phyloP scores from a whole-genome alignment of 768 basidiomycete species.

The Pleurotus cornucopiae region DNA sequence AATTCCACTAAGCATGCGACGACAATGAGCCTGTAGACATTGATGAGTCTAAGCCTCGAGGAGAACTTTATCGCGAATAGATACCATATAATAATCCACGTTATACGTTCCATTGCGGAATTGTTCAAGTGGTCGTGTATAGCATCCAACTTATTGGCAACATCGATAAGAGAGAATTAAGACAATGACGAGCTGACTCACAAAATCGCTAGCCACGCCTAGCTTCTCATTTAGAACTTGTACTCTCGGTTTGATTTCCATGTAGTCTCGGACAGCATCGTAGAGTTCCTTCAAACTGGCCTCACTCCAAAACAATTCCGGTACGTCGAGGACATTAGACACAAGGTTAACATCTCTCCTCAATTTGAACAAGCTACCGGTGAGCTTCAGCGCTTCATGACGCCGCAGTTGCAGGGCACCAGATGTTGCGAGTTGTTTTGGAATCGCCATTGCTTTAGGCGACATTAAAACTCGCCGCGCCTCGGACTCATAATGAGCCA shows the following conservation, averaged over 20 bases:
- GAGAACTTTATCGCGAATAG: slow-evolving; percentile 10
- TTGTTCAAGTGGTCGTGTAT: slow-evolving; percentile 94
- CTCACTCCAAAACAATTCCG: slow-evolving; percentile 93
- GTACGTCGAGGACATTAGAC: slow-evolving; percentile 86
- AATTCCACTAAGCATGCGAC: slow-evolving; percentile 86
- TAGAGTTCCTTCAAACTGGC: slow-evolving; percentile 87
- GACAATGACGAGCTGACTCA: slow-evolving; percentile 32
- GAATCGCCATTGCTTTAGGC: slow-evolving; percentile 74
- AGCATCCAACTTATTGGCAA: slow-evolving; percentile 63
- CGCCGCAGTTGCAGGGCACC: slow-evolving; percentile 75
- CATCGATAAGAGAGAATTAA: background rate
- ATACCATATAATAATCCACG: slow-evolving; percentile 49
- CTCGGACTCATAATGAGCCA: slow-evolving; percentile 81
- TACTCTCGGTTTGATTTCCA: slow-evolving; percentile 85
- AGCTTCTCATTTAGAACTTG: slow-evolving; percentile 86
- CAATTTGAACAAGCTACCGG: slow-evolving; percentile 81
- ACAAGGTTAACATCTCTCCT: slow-evolving; percentile 88
- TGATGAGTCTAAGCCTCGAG: slow-evolving; percentile 10
- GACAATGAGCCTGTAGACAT: slow-evolving; percentile 71
- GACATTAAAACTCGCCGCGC: slow-evolving; percentile 78
- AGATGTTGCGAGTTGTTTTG: slow-evolving; percentile 73
- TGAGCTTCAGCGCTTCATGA: slow-evolving; percentile 81
- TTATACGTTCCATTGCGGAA: slow-evolving; percentile 86
- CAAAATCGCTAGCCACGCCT: slow-evolving; percentile 83
- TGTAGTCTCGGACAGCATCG: slow-evolving; percentile 90